Base-by-base conservation (phyloP, 352 stramenopile genomes). In the Phytopythium cucurbitacearum region DNA sequence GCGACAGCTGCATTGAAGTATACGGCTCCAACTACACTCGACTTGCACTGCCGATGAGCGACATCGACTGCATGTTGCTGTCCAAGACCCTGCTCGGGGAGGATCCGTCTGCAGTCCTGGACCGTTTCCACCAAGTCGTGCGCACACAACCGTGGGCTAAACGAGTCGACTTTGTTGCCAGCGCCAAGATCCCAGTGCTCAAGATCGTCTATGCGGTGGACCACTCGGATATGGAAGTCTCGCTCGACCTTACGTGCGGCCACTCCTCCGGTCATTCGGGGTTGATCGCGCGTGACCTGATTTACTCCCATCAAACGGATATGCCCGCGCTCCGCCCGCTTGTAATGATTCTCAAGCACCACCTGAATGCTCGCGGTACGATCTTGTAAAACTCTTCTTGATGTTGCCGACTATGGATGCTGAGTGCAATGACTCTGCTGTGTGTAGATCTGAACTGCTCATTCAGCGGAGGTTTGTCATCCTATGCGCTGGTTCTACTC, bases 21-120 rank as follows among this genome's bases (percentile, higher is more conserved):
- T 99, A 98, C 60, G 97, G 97, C 21, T 98, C 94, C 34, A 98
- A 93, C 65, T 96, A 96, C 42, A 99, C 95, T 1, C 83, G 87
- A n/a, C 73, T 99, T 15, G 88, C 95, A 40, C 74, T 99, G 32
- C 96, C 96, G 10, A 87, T 73, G 38, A 98, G 95, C 56, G 97
- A 99, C 76, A 76, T 99, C 16, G 97, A 99, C 68, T 96, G 98
- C 49, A 95, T 99, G 9, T 77, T 97, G 48, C 71, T 97, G 21
- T 85, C 91, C 21, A 28, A 28, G 21, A 28, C 21, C 21, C 21
- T 28, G 21, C 21, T 28, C 21, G 21, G 21, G 21, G 21, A 28
- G 1, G 21, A 28, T 28, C 21, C 21, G 21, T 28, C 21, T 28
- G 21, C 21, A 28, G 2, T 96, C 51, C 83, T 99, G 58, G 93